phyloP scores from a whole-genome alignment of 1,284 basidiomycete genomes.

The Fomitiporia mediterranea region DNA sequence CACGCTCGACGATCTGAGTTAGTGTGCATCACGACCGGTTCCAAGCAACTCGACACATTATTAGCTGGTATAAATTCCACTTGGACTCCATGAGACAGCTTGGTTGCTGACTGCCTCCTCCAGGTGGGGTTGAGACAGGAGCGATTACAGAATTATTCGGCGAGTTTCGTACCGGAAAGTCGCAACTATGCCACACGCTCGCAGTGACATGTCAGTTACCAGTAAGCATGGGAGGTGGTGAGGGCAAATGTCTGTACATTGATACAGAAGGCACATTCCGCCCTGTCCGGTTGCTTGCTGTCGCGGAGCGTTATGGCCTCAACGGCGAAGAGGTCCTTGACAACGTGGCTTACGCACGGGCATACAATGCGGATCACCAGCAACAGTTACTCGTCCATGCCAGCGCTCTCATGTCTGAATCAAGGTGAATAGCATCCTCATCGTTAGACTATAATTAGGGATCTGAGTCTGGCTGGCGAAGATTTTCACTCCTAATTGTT shows the following conservation, averaged over 20 bases:
- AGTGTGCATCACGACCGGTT: conserved; percentile 96
- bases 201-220: conserved; percentile 98
- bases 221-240: conserved; percentile 96
- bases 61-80: conserved; percentile 68
- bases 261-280: conserved; percentile 99
- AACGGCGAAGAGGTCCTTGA: conserved; percentile 98
- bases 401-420: conserved; percentile 96
- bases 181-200: conserved; percentile 96
- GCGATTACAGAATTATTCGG: conserved; percentile 98
- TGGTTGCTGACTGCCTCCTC: background rate
- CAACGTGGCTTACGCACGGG: conserved; percentile 97
- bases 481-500: conserved; percentile 94
- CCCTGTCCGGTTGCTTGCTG: conserved; percentile 89
- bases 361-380: conserved; percentile 99
- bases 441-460: too few relatives aligned
- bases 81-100: background rate
- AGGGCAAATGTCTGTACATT: conserved; percentile 98
- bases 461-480: conserved; percentile 38
- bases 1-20: conserved; percentile 95
- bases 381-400: conserved; percentile 87
- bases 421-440: conserved; percentile 80
- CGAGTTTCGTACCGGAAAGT: conserved; percentile 98
- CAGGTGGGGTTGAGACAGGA: conserved; percentile 96
- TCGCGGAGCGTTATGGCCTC: conserved; percentile 93
- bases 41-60: conserved; percentile 92